Base-by-base conservation (phyloP, 2,329 filamentous ascomycete species). In the Cladosporium colombiae region DNA sequence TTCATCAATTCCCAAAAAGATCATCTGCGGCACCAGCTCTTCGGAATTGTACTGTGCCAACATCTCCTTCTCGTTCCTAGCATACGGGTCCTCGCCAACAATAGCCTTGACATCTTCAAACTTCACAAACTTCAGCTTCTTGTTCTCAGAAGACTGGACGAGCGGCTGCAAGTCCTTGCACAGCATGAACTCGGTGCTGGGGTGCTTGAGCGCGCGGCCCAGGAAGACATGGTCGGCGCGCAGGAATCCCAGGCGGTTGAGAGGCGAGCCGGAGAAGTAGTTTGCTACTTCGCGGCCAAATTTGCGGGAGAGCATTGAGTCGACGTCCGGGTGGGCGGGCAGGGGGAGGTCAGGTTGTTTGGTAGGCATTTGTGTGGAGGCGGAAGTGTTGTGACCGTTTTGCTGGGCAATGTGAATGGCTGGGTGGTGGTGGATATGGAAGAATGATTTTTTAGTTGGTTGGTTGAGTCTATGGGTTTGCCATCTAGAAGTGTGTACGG, bases 1-100 rank as follows among this genome's bases (percentile, higher is more conserved):
- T 76, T 96, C 92, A 70, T 96, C 88, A 57, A 97, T 79, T 0
- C 94, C 94, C 31, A 98, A 81, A 75, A 98, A 97, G 62, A 98
- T 83, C 61, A 97, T 82, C 68, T 92, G 85, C 3, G 93, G 89
- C 23, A 82, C 78, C 18, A 87, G 87, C 63, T 85, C 81, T 5
- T 83, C 81, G 33, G 91, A 96, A 79, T 97, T 89, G 77, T 89
- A 97, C 35, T 84, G 81, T 73, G 86, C 86, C 67, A 96, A 84
- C 70, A 89, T 76, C 55, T 95, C 88, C 70, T 89, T 88, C 76
- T 98, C 94, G 1, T 84, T 83, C 70, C 85, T 84, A 23, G 82
- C 83, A 76, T 93, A 97, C 0, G 90, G 88, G 64, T 92, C 86
- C 1, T 84, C 74, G 1, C 91, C 91, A 23, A 95, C 87, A 49